Evolutionary conservation across 1,284 basidiomycete genomes (phyloP).

Genomic region (Tilletia caries): DNA sequence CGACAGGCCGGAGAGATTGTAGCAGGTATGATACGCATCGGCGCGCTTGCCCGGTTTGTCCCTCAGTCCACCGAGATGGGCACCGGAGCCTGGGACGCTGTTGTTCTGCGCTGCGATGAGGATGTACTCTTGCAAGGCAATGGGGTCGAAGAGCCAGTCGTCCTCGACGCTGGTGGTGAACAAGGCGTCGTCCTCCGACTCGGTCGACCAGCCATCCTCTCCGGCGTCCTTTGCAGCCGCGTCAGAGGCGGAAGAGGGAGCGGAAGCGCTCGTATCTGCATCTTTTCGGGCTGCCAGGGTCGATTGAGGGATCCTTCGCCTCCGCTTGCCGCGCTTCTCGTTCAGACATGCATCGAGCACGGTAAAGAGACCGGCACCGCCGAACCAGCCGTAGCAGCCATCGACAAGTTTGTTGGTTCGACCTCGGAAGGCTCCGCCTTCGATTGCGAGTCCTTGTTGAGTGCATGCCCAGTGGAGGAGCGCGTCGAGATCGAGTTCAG

Average conservation of each 20-base stretch:
- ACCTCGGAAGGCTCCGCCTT: constrained; percentile 88
- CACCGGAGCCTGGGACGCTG: constrained; percentile 39
- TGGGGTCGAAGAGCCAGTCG: constrained; percentile 44
- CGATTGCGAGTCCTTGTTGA: constrained; percentile 79
- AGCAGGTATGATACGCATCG: constrained; percentile 53
- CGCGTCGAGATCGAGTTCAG: constrained; percentile 62
- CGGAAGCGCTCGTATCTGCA: background rate
- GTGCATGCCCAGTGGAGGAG: constrained; percentile 78
- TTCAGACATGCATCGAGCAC: constrained; percentile 69
- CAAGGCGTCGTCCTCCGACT: background rate
- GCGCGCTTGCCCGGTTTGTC: constrained; percentile 89
- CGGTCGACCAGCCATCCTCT: constrained; percentile 15
- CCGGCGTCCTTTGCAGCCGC: background rate
- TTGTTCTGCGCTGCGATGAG: constrained; percentile 79
- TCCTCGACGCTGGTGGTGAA: background rate
- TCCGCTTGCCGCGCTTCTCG: constrained; percentile 39
- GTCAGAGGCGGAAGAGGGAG: background rate
- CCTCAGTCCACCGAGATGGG: constrained; percentile 70
- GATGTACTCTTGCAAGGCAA: constrained; percentile 81
- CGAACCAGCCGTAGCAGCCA: constrained; percentile 93
- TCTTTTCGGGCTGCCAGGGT: background rate
- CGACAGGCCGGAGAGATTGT: constrained; percentile 49
- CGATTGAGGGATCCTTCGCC: constrained; percentile 18
- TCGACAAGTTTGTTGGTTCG: constrained; percentile 97
- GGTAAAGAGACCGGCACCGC: constrained; percentile 86